Percentiles rank a stretch among this genome's conserved stretches.
Conservation (phyloP, 2,329 filamentous ascomycete species). For the Neurospora crassa region DNA sequence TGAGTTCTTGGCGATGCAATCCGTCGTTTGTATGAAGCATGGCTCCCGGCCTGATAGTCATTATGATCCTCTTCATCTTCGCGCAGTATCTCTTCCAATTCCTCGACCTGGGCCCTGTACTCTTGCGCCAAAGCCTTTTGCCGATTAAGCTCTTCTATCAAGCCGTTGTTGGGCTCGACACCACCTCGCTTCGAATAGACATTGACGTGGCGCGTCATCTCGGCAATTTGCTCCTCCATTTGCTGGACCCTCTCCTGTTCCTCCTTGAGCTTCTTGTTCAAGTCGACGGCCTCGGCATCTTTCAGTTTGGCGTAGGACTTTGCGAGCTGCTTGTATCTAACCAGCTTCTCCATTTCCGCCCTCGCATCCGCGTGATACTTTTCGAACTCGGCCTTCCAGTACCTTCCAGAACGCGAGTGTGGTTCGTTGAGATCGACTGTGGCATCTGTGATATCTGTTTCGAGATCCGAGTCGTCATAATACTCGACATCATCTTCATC, state of each 20-base stretch:
- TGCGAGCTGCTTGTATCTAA: slow-evolving; percentile 70
- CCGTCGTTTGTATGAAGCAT: slow-evolving; percentile 22
- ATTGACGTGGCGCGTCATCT: slow-evolving; percentile 49
- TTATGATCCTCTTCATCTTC: slow-evolving; percentile 25
- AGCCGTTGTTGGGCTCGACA: slow-evolving; percentile 34
- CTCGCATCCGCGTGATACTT: slow-evolving; percentile 64
- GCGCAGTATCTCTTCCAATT: slow-evolving; percentile 43
- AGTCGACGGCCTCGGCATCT: slow-evolving; percentile 58
- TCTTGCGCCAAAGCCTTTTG: slow-evolving; percentile 49
- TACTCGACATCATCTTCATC: slow-evolving; percentile 36
- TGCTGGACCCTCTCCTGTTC: slow-evolving; percentile 55
- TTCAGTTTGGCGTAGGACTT: slow-evolving; percentile 73
- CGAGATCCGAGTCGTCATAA: slow-evolving; percentile 3
- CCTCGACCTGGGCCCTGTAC: slow-evolving; percentile 50
- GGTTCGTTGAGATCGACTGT: slow-evolving; percentile 66
- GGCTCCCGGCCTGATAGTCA: slow-evolving; percentile 18
- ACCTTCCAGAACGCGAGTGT: slow-evolving; percentile 63
- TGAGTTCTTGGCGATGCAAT: slow-evolving; percentile 40
- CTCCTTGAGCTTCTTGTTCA: slow-evolving; percentile 56
- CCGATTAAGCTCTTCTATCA: slow-evolving; percentile 44
- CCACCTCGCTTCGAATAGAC: slow-evolving; percentile 26
- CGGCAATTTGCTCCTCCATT: slow-evolving; percentile 53
- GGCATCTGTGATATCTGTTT: slow-evolving; percentile 41
- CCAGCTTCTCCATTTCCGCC: slow-evolving; percentile 65
- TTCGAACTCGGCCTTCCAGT: slow-evolving; percentile 73